A percentile compares a stretch with the other conserved stretches of the same genome.
phyloP scores from a whole-genome alignment of 768 basidiomycete genomes.

The Tephrocybe sp. region DNA sequence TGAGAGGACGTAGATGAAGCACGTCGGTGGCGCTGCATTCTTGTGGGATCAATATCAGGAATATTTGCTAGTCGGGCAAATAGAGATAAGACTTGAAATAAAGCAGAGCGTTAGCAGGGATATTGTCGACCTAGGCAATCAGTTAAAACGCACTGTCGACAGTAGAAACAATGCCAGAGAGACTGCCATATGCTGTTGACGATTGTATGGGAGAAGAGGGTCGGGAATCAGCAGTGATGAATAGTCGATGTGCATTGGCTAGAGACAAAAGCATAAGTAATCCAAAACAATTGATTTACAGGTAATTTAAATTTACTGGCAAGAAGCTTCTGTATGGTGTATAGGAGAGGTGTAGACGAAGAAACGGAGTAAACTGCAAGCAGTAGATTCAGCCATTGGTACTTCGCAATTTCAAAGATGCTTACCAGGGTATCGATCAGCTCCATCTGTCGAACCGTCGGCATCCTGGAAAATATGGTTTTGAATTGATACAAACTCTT shows the following conservation, averaged over 20 bases:
- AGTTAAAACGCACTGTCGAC: conserved; percentile 62
- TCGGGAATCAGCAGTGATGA: conserved; percentile 65
- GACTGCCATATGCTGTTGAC: conserved; percentile 40
- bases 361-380: conserved; percentile 70
- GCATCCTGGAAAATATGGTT: conserved; percentile 41
- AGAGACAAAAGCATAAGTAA: conserved; percentile 4
- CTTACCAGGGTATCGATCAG: conserved; percentile 73
- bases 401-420: background rate
- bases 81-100: conserved; percentile 61
- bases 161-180: conserved; percentile 77
- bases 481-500: background rate
- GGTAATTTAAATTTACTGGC: conserved; percentile 56
- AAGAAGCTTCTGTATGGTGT: conserved; percentile 76
- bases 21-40: conserved; percentile 76
- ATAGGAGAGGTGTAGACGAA: conserved; percentile 59
- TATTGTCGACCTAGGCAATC: background rate
- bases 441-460: conserved; percentile 77
- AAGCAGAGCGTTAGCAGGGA: background rate
- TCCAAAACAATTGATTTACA: background rate
- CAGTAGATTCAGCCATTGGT: background rate
- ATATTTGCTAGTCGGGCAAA: conserved; percentile 77
- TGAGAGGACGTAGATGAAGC: conserved; percentile 71
- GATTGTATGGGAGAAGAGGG: conserved; percentile 48
- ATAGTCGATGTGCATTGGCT: conserved; percentile 81
- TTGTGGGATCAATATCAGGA: conserved; percentile 70